Percentiles rank a stretch among this genome's conserved stretches.
Evolutionary conservation across 495 filamentous ascomycete species (phyloP).

Genomic region (Talaromyces borbonicus): DNA sequence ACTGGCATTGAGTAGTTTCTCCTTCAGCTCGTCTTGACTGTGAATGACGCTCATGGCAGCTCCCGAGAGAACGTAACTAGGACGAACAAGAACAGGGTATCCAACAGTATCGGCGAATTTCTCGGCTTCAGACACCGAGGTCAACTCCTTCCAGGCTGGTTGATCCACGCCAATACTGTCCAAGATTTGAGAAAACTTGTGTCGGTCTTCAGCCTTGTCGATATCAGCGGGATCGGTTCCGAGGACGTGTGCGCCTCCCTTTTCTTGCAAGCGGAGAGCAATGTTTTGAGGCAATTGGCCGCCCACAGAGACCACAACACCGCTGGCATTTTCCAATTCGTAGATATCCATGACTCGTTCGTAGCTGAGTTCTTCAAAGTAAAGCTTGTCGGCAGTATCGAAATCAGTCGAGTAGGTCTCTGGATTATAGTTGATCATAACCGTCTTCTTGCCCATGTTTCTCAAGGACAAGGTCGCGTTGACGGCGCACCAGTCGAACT

Average conservation of each 20-base stretch:
- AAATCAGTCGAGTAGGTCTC: constrained; percentile 88
- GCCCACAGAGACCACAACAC: constrained; percentile 91
- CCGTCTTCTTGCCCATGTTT: constrained; percentile 90
- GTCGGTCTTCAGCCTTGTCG: constrained; percentile 92
- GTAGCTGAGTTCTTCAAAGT: constrained; percentile 96
- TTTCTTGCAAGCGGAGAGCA: constrained; percentile 87
- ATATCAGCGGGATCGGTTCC: constrained; percentile 91
- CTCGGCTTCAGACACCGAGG: constrained; percentile 78
- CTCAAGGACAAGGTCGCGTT: constrained; percentile 80
- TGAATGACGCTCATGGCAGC: constrained; percentile 97
- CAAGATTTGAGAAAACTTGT: constrained; percentile 96
- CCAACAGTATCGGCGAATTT: constrained; percentile 73
- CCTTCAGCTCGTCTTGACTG: constrained; percentile 74
- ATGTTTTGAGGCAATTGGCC: constrained; percentile 97
- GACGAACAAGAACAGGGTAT: constrained; percentile 89
- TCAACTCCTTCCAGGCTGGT: constrained; percentile 95
- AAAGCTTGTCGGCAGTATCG: constrained; percentile 88
- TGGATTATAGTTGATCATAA: constrained; percentile 97
- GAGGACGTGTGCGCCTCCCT: constrained; percentile 76
- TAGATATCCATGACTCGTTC: constrained; percentile 99
- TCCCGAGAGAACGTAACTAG: constrained; percentile 91
- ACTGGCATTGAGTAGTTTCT: constrained; percentile 77
- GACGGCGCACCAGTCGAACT: constrained; percentile 99
- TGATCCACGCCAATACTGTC: constrained; percentile 95
- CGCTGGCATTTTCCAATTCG: constrained; percentile 76